These are phyloP conservation scores for Spongospora subterranea DNA, from an alignment of 208 protist species.

Conservation along the genomic window DNA sequence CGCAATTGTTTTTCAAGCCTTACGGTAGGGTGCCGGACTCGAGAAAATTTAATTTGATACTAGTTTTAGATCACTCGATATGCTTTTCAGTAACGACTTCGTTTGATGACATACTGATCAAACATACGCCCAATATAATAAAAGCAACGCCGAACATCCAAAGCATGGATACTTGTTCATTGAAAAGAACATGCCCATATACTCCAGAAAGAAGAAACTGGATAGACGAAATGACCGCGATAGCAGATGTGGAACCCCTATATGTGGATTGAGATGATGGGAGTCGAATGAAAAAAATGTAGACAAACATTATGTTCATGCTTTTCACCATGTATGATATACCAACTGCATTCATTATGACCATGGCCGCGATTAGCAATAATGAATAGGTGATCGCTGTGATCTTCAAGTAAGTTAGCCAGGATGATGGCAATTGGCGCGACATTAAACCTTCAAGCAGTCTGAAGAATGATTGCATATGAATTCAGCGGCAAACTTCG, in stretches of 20 bases:
- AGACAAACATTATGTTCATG: background rate
- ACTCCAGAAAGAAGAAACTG: constrained; percentile 29
- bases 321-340: constrained; percentile 46
- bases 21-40: too few relatives aligned
- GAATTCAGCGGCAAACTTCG: background rate
- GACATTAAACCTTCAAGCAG: background rate
- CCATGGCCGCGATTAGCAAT: constrained; percentile 2
- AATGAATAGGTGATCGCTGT: background rate
- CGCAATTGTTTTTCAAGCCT: too few relatives aligned
- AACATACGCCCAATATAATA: background rate
- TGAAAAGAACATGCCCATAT: constrained; percentile 20
- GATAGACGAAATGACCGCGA: constrained; percentile 26
- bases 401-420: background rate
- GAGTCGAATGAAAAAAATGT: background rate
- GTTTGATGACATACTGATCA: too few relatives aligned
- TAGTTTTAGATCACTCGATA: too few relatives aligned
- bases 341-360: background rate
- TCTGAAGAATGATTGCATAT: background rate
- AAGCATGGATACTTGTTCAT: background rate
- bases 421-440: background rate
- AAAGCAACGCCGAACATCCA: background rate
- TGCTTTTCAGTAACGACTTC: too few relatives aligned
- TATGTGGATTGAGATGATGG: background rate
- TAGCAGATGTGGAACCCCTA: background rate
- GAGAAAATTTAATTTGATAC: too few relatives aligned